phyloP scores from a whole-genome alignment of 1,284 basidiomycete species.

The Malassezia equina region DNA sequence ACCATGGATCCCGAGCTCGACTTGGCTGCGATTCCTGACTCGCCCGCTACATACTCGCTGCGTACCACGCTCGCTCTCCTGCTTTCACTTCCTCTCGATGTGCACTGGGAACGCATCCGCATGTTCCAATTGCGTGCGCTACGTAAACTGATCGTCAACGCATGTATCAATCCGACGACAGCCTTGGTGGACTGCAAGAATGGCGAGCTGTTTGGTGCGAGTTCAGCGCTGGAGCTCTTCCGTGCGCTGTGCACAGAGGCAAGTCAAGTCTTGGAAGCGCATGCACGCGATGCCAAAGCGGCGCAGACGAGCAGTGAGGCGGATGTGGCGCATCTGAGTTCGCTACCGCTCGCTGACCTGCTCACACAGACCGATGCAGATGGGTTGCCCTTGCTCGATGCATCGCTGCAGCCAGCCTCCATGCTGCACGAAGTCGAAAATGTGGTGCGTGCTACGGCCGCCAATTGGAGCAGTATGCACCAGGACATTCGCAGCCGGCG shows the following conservation, averaged over 20 bases:
- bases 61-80: slow-evolving; percentile 29
- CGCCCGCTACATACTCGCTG: slow-evolving; percentile 22
- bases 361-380: slow-evolving; percentile 16
- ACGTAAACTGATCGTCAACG: slow-evolving; percentile 74
- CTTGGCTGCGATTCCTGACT: slow-evolving; percentile 26
- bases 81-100: slow-evolving; percentile 35
- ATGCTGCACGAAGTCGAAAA: slow-evolving; percentile 31
- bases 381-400: slow-evolving; percentile 29
- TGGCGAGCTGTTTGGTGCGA: slow-evolving; percentile 54
- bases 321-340: slow-evolving; percentile 7
- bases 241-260: slow-evolving; percentile 33
- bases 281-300: slow-evolving; percentile 26
- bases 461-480: slow-evolving; percentile 42
- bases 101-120: slow-evolving; percentile 60
- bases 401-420: slow-evolving; percentile 24
- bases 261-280: slow-evolving; percentile 30
- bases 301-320: neutral
- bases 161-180: slow-evolving; percentile 77
- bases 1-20: slow-evolving; percentile 17
- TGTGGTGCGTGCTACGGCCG: slow-evolving; percentile 24
- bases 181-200: slow-evolving; percentile 72
- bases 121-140: slow-evolving; percentile 64
- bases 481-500: slow-evolving; percentile 26
- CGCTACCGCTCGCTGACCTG: slow-evolving; percentile 16
- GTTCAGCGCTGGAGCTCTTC: slow-evolving; percentile 31